Conservation (phyloP, 768 basidiomycete species). For the Tephrocybe sp. region DNA sequence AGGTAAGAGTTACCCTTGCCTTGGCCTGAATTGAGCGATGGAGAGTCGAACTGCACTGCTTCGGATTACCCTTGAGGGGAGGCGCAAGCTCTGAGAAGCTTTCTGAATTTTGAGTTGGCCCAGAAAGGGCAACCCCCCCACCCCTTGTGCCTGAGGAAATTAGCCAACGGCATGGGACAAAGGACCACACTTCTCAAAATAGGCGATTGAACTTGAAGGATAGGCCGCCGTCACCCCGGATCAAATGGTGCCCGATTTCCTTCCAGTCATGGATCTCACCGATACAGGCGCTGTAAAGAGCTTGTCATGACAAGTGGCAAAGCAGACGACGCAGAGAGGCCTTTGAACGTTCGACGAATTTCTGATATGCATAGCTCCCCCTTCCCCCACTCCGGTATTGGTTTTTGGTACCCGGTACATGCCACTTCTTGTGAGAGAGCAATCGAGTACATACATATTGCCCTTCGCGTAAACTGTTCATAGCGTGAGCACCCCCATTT, state of each 20-base stretch:
- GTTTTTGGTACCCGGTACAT: background rate
- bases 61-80: slow-evolving; percentile 1
- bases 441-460: background rate
- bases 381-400: background rate
- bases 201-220: background rate
- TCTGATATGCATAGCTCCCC: background rate
- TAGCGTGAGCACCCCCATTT: no score
- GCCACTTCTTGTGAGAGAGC: background rate
- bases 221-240: background rate
- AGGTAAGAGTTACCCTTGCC: background rate
- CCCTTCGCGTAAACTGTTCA: background rate
- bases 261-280: background rate
- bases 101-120: background rate
- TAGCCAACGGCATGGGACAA: background rate
- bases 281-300: background rate
- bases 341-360: background rate
- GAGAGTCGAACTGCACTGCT: background rate
- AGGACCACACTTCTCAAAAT: no score
- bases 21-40: no score
- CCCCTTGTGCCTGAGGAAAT: slow-evolving; percentile 14
- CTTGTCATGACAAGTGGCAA: background rate
- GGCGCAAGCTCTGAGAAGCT: slow-evolving; percentile 5
- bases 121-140: background rate
- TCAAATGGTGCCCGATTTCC: background rate
- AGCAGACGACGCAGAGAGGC: background rate